These are phyloP conservation scores for Debaryomyces tyrocola DNA, from an alignment of 805 yeast genomes.

Conservation along the genomic window DNA sequence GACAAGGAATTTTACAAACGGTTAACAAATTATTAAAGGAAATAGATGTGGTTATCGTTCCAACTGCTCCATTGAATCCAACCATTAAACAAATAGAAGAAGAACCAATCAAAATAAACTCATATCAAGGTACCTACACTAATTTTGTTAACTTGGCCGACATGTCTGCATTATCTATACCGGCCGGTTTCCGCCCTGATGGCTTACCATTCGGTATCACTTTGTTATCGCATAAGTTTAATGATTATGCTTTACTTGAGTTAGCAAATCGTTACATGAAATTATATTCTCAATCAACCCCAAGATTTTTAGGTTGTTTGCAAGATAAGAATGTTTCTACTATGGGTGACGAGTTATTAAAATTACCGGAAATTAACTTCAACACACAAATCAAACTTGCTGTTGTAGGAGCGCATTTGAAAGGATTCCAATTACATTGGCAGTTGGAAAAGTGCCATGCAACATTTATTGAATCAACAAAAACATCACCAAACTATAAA, in stretches of 20 bases:
- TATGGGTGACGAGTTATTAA: constrained; percentile 45
- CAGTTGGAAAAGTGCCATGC: constrained; percentile 87
- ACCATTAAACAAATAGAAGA: constrained; percentile 66
- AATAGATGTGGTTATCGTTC: constrained; percentile 80
- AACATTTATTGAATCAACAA: constrained; percentile 59
- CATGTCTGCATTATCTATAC: constrained; percentile 86
- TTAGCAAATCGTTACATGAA: constrained; percentile 73
- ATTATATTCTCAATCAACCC: constrained; percentile 38
- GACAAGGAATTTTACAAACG: constrained; percentile 74
- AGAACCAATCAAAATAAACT: constrained; percentile 79
- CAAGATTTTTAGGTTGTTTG: constrained; percentile 59
- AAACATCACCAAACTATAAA: constrained; percentile 69
- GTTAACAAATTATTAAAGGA: constrained; percentile 54
- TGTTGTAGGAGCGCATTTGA: constrained; percentile 94
- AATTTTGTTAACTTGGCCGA: constrained; percentile 95
- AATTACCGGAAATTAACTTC: constrained; percentile 45
- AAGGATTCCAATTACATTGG: constrained; percentile 91
- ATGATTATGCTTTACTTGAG: constrained; percentile 86
- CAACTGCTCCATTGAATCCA: constrained; percentile 94
- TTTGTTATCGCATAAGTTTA: constrained; percentile 73
- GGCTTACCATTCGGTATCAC: constrained; percentile 93
- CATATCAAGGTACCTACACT: constrained; percentile 97
- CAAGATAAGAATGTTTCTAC: constrained; percentile 35
- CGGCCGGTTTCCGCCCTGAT: constrained; percentile 81
- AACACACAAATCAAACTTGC: constrained; percentile 64